Conservation (phyloP, 2,329 filamentous ascomycete species). For the Fusarium sp. region DNA sequence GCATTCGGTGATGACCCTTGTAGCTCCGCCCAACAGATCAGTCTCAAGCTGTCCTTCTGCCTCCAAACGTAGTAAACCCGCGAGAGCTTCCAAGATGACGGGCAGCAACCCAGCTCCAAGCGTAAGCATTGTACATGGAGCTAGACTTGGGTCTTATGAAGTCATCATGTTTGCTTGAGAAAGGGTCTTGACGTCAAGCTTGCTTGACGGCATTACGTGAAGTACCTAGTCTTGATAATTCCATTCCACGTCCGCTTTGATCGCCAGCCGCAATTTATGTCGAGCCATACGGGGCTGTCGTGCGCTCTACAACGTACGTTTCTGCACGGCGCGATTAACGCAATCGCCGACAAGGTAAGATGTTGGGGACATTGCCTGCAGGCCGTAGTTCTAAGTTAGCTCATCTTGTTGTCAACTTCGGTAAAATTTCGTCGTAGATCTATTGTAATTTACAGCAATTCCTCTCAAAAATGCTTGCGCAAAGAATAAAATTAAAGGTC, state of each 20-base stretch:
- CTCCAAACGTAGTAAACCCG: not conserved
- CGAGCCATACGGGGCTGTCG: no score
- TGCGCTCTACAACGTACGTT: no score
- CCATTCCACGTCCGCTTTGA: accelerated
- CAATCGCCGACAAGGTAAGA: not conserved
- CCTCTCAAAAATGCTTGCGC: not conserved
- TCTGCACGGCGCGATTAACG: not conserved
- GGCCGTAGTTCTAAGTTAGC: no score
- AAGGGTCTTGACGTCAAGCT: no score
- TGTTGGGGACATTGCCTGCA: accelerated
- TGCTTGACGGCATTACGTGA: not conserved
- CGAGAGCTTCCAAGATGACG: not conserved
- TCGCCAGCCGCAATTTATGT: no score
- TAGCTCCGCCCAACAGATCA: accelerated
- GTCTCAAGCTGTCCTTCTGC: not conserved
- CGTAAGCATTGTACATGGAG: not conserved
- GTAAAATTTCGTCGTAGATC: accelerated
- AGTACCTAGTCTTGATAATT: no score
- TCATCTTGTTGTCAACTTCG: not conserved
- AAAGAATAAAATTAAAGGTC: not conserved
- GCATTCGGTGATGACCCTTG: not conserved
- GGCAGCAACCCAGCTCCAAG: not conserved
- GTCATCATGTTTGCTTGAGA: not conserved
- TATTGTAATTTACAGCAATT: not conserved
- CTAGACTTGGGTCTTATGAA: not conserved